A percentile compares a stretch with the other conserved stretches of the same genome.
These are phyloP conservation scores for Caloboletus firmus DNA, from an alignment of 1,284 basidiomycete genomes.

Conservation along the genomic window DNA sequence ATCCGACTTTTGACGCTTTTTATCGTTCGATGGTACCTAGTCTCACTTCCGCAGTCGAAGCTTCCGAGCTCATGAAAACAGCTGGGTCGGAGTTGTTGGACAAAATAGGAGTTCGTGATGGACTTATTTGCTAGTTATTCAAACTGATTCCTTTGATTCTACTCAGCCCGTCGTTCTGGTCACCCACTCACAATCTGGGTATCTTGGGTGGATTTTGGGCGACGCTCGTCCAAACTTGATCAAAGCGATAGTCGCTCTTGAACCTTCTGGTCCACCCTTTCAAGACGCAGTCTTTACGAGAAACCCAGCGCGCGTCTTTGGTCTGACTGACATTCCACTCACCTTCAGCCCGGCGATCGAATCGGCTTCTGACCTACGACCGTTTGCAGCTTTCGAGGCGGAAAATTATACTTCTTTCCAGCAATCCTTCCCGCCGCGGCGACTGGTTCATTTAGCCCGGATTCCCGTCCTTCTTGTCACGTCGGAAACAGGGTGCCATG, in stretches of 20 bases:
- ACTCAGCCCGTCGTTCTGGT: conserved; percentile 44
- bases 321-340: conserved; percentile 46
- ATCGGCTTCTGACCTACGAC: conserved; percentile 38
- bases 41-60: conserved; percentile 26
- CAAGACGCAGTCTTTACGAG: conserved; percentile 44
- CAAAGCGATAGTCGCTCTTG: conserved; percentile 47
- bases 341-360: conserved; percentile 44
- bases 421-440: conserved; percentile 44
- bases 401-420: conserved; percentile 42
- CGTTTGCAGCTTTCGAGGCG: conserved; percentile 24
- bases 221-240: conserved; percentile 45
- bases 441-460: conserved; percentile 41
- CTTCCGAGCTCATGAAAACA: conserved; percentile 29
- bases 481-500: conserved; percentile 49
- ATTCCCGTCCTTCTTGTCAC: conserved; percentile 49
- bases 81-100: conserved; percentile 34
- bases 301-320: conserved; percentile 40
- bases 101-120: conserved; percentile 29
- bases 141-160: conserved; percentile 1
- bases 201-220: conserved; percentile 48
- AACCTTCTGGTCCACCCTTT: conserved; percentile 51
- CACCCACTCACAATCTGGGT: conserved; percentile 50
- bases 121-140: background rate
- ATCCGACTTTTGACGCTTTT: conserved; percentile 45
- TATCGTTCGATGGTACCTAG: conserved; percentile 39